These are phyloP conservation scores for Phytophthora quininea DNA, from an alignment of 352 stramenopile genomes.

Conservation along the genomic window DNA sequence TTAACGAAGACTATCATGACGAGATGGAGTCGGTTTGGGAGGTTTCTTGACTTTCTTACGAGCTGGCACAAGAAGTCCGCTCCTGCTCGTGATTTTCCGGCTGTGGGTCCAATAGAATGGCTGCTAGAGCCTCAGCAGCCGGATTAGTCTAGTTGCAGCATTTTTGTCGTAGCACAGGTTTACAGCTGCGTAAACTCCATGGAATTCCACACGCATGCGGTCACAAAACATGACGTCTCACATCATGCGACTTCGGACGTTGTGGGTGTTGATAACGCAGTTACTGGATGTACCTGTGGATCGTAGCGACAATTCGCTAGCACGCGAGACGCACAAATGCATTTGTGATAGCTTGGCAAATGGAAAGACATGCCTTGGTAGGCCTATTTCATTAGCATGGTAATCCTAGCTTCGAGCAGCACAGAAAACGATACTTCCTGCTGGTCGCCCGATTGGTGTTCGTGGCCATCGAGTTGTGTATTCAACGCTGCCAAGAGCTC, in stretches of 20 bases:
- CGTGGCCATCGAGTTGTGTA: background rate
- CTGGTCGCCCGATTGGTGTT: background rate
- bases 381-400: too few species aligned
- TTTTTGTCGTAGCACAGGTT: background rate
- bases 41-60: background rate
- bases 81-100: background rate
- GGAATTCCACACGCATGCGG: background rate
- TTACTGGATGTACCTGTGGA: background rate
- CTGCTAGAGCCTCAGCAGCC: background rate
- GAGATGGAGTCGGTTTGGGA: slow-evolving; percentile 1
- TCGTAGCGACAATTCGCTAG: background rate
- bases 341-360: background rate
- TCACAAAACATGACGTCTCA: background rate
- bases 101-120: background rate
- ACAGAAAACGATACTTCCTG: background rate
- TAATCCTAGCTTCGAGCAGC: background rate
- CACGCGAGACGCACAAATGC: background rate
- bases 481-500: background rate
- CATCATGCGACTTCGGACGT: background rate
- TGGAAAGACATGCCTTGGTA: background rate
- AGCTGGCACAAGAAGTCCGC: background rate
- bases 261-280: background rate
- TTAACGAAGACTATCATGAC: slow-evolving; percentile 10
- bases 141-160: background rate
- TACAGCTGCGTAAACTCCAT: background rate